These are phyloP conservation scores for Teratosphaeria nubilosa DNA, from an alignment of 2,329 filamentous ascomycete genomes.

Conservation along the genomic window DNA sequence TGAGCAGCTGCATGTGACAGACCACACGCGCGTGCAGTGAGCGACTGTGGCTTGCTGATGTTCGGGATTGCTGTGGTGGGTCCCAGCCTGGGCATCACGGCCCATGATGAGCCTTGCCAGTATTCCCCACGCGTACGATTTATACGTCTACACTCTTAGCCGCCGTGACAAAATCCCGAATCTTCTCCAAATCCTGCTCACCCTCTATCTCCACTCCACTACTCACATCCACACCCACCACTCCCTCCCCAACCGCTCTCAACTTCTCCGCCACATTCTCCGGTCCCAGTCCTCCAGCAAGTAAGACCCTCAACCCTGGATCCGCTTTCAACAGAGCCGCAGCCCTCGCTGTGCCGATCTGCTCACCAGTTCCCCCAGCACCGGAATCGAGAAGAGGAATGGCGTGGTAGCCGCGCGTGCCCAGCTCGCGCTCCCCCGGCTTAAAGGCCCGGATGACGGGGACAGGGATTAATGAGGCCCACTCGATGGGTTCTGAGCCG, in stretches of 20 bases:
- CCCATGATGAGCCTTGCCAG: too few relatives aligned
- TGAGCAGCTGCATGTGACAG: not conserved
- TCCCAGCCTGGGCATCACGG: not conserved
- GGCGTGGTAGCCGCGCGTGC: slow-evolving; percentile 68
- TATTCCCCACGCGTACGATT: not conserved
- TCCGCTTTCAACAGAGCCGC: slow-evolving; percentile 57
- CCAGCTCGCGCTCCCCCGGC: slow-evolving; percentile 53
- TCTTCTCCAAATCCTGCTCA: slow-evolving; percentile 70
- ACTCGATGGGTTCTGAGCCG: slow-evolving; percentile 84
- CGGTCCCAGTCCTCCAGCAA: slow-evolving; percentile 77
- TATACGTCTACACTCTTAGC: slow-evolving; percentile 44
- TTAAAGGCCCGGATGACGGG: slow-evolving; percentile 83
- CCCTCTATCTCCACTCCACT: slow-evolving; percentile 85
- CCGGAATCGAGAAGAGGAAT: slow-evolving; percentile 81
- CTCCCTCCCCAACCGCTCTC: slow-evolving; percentile 51
- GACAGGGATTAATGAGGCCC: slow-evolving; percentile 79
- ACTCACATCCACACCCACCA: slow-evolving; percentile 84
- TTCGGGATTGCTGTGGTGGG: not conserved
- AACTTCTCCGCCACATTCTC: slow-evolving; percentile 66
- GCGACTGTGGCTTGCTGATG: too few relatives aligned
- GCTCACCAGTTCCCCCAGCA: slow-evolving; percentile 68
- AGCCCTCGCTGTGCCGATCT: slow-evolving; percentile 62
- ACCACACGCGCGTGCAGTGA: not conserved
- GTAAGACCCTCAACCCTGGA: slow-evolving; percentile 58
- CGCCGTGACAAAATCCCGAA: slow-evolving; percentile 65